Evolutionary conservation across 2,329 filamentous ascomycete species (phyloP).

Genomic region (Biscogniauxia marginata): DNA sequence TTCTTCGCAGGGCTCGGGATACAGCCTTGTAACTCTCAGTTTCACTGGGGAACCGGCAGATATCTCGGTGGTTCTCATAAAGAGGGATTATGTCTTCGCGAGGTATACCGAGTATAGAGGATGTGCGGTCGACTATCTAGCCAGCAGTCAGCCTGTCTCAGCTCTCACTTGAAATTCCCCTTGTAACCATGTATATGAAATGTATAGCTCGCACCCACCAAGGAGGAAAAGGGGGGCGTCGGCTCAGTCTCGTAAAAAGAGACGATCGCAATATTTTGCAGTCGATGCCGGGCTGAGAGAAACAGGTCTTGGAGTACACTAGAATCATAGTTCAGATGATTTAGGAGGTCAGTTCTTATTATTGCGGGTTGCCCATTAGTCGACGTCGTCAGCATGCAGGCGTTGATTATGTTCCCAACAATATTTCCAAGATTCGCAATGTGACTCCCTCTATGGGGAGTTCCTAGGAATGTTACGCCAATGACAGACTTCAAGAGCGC

Average conservation of each 20-base stretch:
- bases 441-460: slow-evolving; percentile 32
- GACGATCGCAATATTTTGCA: slow-evolving; percentile 17
- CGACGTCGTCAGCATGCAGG: not conserved
- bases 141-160: not conserved
- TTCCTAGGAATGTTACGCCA: slow-evolving; percentile 32
- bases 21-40: slow-evolving; percentile 20
- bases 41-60: slow-evolving; percentile 25
- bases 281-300: slow-evolving; percentile 14
- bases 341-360: slow-evolving; percentile 25
- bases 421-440: slow-evolving; percentile 22
- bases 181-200: not conserved
- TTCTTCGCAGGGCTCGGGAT: slow-evolving; percentile 17
- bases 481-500: slow-evolving; percentile 14
- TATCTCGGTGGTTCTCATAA: slow-evolving; percentile 25
- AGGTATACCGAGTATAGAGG: slow-evolving; percentile 20
- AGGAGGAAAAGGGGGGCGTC: slow-evolving; percentile 8
- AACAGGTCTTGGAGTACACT: slow-evolving; percentile 17
- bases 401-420: slow-evolving; percentile 1
- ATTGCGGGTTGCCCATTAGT: slow-evolving; percentile 1
- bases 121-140: slow-evolving; percentile 11
- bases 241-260: slow-evolving; percentile 22
- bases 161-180: not conserved
- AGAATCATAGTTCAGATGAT: slow-evolving; percentile 15
- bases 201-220: slow-evolving; percentile 19
- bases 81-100: slow-evolving; percentile 23